phyloP scores from a whole-genome alignment of 2,329 filamentous ascomycete species.

The Amauroascus verrucosus region DNA sequence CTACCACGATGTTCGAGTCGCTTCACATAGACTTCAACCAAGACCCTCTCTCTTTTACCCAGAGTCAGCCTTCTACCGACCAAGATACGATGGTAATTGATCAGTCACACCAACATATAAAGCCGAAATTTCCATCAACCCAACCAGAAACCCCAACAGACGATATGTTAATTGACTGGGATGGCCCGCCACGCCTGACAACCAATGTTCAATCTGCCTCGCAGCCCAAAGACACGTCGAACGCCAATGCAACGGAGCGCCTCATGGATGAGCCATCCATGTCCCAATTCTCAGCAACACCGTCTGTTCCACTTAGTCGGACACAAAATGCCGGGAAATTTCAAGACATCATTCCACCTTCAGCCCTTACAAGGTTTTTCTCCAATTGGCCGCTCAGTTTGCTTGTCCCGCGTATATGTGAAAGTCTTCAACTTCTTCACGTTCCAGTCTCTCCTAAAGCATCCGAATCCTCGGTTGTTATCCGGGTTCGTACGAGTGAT shows the following conservation, averaged over 20 bases:
- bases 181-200: constrained; percentile 56
- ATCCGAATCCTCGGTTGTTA: constrained; percentile 44
- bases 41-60: constrained; percentile 42
- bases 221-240: constrained; percentile 36
- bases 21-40: constrained; percentile 79
- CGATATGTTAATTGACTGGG: constrained; percentile 79
- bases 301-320: constrained; percentile 67
- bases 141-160: constrained; percentile 70
- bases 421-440: constrained; percentile 74
- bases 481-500: constrained; percentile 64
- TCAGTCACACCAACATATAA: constrained; percentile 27
- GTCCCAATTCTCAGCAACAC: constrained; percentile 71
- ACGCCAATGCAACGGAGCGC: constrained; percentile 42
- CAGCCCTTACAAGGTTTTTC: constrained; percentile 84
- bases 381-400: constrained; percentile 65
- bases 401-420: constrained; percentile 67
- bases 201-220: constrained; percentile 35
- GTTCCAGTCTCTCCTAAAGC: constrained; percentile 51
- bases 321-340: constrained; percentile 86
- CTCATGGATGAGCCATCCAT: constrained; percentile 77
- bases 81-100: constrained; percentile 63
- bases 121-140: constrained; percentile 58
- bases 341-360: constrained; percentile 78
- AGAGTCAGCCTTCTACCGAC: constrained; percentile 28
- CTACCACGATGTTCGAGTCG: constrained; percentile 89